A percentile compares a stretch with the other conserved stretches of the same genome.
Evolutionary conservation across 148 eudicot species (phyloP).

Genomic region (Nyssa sinensis): DNA sequence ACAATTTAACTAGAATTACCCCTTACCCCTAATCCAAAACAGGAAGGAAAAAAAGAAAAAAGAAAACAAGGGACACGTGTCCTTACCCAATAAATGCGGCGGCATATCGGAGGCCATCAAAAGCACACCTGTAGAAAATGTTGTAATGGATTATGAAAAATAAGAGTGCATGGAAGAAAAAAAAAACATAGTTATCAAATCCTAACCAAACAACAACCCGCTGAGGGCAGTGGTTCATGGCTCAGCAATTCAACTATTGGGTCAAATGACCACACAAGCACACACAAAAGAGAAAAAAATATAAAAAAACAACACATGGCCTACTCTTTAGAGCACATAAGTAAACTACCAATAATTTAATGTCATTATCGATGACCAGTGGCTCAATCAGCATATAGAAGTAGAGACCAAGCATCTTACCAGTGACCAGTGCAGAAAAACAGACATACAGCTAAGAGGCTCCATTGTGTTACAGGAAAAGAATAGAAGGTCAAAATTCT

Average conservation of each 20-base stretch:
- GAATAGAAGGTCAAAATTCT: constrained; percentile 41
- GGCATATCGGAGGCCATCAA: constrained; percentile 94
- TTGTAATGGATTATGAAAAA: background rate
- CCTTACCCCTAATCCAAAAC: no score
- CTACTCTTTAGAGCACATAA: background rate
- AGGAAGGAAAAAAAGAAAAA: no score
- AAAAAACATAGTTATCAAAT: background rate
- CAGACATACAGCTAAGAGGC: constrained; percentile 69
- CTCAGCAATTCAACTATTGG: no score
- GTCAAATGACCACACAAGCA: no score
- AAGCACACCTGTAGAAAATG: constrained; percentile 74
- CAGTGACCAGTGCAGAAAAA: constrained; percentile 97
- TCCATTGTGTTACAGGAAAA: constrained; percentile 84
- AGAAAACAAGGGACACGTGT: background rate
- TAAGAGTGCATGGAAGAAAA: background rate
- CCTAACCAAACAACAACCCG: background rate
- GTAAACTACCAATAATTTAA: background rate
- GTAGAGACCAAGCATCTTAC: constrained; percentile 35
- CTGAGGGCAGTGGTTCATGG: no score
- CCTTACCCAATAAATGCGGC: constrained; percentile 95
- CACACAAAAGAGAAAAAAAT: no score
- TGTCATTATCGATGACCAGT: background rate
- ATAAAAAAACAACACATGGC: background rate
- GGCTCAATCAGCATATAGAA: background rate
- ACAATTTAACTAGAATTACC: no score